Evolutionary conservation across 1,284 basidiomycete species (phyloP), one percentile per base, ranked within the genome.

Genomic region (Mycena citricolor): DNA sequence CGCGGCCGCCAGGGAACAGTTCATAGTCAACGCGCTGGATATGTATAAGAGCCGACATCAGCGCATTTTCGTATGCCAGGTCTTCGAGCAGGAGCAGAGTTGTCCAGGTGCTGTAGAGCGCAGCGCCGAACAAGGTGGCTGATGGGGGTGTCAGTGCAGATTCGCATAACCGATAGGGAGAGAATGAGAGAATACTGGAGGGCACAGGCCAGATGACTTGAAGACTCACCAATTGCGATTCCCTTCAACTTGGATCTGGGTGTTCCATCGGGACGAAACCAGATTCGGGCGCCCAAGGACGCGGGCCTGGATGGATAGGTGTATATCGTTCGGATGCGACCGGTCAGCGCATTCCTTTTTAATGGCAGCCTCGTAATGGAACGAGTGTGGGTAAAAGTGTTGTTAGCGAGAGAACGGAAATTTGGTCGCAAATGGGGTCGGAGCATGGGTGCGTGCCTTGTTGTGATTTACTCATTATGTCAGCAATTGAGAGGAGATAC

Each of bases 21-120:
- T 49, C 51, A 25, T 49, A 46, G 43, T 52, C 47, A 21, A 49
- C 37, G 39, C 51, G 51, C 26, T 52, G 51, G 30, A 52, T 49
- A 34, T 52, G 26, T 17, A 49, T 47, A 38, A 52, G 51, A 8
- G 46, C 44, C 17, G 39, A 35, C 25, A 52, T 46, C 12, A 52
- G 30, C 31, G 45, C 45, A 31, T 43, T 39, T 19, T 49, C 46
- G 43, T 52, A 46, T 33, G 46, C 47, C 14, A 49, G 47, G 21
- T 35, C 47, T 24, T 46, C 51, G 17, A 52, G 36, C 14, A 49
- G 39, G 19, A 49, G 39, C 5, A 48, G 39, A 1, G 51, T 46
- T 20, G 5, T 29, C 36, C 39, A 49, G 5, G 39, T 52, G 16
- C 40, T 44, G 24, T 43, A 46, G 24, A 40, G 16, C 2, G 35